Percentiles rank a stretch among this genome's conserved stretches.
Evolutionary conservation across 352 stramenopile species (phyloP).

Genomic region (Globisporangium middletonii): DNA sequence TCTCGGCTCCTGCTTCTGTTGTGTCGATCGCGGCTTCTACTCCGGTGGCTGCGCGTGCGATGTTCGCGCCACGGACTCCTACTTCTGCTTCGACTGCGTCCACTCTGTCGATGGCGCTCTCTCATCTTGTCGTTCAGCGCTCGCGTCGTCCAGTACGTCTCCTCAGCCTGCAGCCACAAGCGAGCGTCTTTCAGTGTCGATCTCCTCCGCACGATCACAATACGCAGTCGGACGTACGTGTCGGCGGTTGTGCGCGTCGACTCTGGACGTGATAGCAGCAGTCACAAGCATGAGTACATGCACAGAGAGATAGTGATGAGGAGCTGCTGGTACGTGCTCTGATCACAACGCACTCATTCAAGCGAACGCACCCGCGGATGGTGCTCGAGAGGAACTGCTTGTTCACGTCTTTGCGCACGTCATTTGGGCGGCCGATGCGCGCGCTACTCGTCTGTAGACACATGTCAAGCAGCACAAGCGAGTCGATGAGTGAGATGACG

Average conservation of each 20-base stretch:
- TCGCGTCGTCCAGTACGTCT: constrained; percentile 50
- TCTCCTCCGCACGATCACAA: background rate
- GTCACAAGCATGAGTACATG: background rate
- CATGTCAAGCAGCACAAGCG: no score
- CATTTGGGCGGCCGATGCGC: background rate
- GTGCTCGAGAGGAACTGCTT: constrained; percentile 61
- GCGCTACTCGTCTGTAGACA: no score
- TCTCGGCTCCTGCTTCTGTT: background rate
- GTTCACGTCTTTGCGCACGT: constrained; percentile 47
- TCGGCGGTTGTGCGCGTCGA: constrained; percentile 54
- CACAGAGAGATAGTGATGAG: background rate
- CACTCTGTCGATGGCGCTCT: background rate
- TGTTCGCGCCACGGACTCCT: constrained; percentile 8
- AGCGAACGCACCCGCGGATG: constrained; percentile 39
- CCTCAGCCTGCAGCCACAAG: constrained; percentile 27
- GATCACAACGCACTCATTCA: no score
- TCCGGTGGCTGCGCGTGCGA: background rate
- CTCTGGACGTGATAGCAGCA: constrained; percentile 18
- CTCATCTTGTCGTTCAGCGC: constrained; percentile 30
- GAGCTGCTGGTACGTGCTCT: background rate
- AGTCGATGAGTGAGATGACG: no score
- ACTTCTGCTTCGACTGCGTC: constrained; percentile 17
- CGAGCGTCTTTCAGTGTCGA: background rate
- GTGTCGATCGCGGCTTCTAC: background rate
- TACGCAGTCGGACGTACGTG: constrained; percentile 18